Base-by-base conservation (phyloP, 1,139 yeast genomes). In the Blastobotrys persicus region DNA sequence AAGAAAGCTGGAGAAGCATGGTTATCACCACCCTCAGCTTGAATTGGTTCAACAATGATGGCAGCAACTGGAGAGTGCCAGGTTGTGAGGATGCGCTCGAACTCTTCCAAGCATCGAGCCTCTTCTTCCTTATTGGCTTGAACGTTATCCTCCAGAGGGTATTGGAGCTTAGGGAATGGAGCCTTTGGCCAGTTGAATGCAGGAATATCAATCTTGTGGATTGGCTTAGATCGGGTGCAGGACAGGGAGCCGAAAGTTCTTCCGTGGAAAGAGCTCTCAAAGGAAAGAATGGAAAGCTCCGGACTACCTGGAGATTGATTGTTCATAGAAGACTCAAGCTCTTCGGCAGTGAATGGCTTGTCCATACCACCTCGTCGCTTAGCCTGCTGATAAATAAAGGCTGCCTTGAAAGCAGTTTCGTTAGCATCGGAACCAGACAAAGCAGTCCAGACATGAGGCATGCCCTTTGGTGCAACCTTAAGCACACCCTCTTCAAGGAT, bases 151-250 rank as follows among this genome's bases (percentile, higher is more conserved):
- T 77, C 85, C 59, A 85, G 75, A 52, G 94, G 95, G 66, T 86
- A 86, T 69, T 81, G 73, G 70, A 84, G 80, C 44, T 77, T 63
- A 52, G 95, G 95, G 75, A 82, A 86, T 58, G 85, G 81, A 42
- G 94, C 92, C 68, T 83, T 84, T 64, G 95, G 95, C 95, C 95
- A 85, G 60, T 84, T 79, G 73, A 85, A 85, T 13, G 89, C 79
- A 53, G 95, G 95, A 67, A 85, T 79, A 65, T 85, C 95, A 68
- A 85, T 77, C 73, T 85, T 85, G 74, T 86, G 94, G 59, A 85
- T 77, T 56, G 94, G 89, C 74, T 85, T 86, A 47, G 92, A 83
- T 66, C 89, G 75, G 26, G 95, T 85, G 56, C 85, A 78, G 19
- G 91, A 81, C 38, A 83, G 84, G 42, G 89, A 77, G 17, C 92